These are phyloP conservation scores for Jackrogersella multiformis DNA, from an alignment of 495 filamentous ascomycete species.

Conservation along the genomic window DNA sequence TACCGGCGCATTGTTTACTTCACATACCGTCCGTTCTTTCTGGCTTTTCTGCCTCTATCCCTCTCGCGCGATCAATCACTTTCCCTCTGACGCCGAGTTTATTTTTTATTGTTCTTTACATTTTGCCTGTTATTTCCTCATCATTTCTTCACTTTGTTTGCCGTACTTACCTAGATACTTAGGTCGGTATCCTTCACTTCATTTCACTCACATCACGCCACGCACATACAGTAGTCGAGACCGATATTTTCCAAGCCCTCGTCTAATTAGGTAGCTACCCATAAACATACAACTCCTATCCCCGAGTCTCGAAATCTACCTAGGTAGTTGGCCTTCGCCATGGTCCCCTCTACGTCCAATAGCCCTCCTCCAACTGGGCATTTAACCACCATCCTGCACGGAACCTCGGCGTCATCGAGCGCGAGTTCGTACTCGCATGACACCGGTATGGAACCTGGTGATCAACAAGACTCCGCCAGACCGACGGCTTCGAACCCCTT, in stretches of 20 bases:
- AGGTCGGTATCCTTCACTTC: too few relatives aligned
- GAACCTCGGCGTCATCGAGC: constrained; percentile 29
- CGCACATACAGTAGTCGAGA: neutral
- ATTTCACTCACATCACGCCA: neutral
- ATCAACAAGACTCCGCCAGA: constrained; percentile 24
- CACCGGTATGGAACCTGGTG: constrained; percentile 37
- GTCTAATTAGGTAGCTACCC: neutral
- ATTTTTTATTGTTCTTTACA: neutral
- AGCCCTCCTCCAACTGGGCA: constrained; percentile 25
- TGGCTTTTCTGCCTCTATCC: neutral
- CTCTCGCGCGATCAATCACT: too few relatives aligned
- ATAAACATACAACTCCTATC: neutral
- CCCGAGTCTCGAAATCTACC: neutral
- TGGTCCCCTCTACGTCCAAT: constrained; percentile 31
- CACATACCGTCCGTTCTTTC: constrained; percentile 30
- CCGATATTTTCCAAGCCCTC: neutral
- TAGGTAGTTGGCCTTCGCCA: constrained; percentile 1
- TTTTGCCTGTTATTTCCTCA: neutral
- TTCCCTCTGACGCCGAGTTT: constrained; percentile 9
- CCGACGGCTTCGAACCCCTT: constrained; percentile 34
- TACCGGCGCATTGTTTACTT: constrained; percentile 38
- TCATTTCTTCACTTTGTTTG: constrained; percentile 1
- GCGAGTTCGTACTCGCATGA: constrained; percentile 43
- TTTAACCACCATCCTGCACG: constrained; percentile 25
- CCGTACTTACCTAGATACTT: neutral